These are phyloP conservation scores for Exophiala spinifera DNA, from an alignment of 2,329 filamentous ascomycete species.

Conservation along the genomic window DNA sequence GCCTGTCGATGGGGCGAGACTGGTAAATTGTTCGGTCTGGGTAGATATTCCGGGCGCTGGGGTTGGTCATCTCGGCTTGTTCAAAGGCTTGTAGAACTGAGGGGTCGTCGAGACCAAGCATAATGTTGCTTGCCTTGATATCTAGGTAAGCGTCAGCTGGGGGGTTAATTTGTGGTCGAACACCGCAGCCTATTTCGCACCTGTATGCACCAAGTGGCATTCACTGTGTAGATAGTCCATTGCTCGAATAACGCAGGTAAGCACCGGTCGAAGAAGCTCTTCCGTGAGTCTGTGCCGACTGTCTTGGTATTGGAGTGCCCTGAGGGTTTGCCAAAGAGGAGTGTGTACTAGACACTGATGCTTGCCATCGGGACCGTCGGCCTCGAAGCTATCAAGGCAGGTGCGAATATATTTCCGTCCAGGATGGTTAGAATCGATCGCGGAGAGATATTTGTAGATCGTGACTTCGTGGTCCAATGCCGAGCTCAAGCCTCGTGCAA, in stretches of 20 bases:
- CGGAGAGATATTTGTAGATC: conserved; percentile 2
- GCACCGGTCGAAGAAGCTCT: no score
- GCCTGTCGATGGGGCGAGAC: conserved; percentile 23
- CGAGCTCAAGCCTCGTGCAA: conserved; percentile 30
- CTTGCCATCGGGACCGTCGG: conserved; percentile 32
- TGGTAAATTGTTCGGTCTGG: conserved; percentile 33
- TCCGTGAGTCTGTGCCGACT: not conserved
- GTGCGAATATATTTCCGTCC: conserved; percentile 93
- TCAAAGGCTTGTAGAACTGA: conserved; percentile 32
- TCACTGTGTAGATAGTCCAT: conserved; percentile 34
- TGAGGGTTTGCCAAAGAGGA: conserved; percentile 21
- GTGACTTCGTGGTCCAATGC: conserved; percentile 30
- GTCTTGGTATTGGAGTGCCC: conserved; percentile 14
- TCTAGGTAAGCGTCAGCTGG: conserved; percentile 25
- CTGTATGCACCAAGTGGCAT: conserved; percentile 27
- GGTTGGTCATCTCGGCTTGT: conserved; percentile 27
- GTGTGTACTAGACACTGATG: conserved; percentile 40
- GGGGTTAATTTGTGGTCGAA: conserved; percentile 3
- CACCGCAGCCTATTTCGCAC: conserved; percentile 14
- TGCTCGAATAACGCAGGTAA: conserved; percentile 27
- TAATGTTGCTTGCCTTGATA: conserved; percentile 34
- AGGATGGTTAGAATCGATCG: conserved; percentile 61
- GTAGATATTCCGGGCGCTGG: conserved; percentile 30
- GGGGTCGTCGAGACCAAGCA: conserved; percentile 32
- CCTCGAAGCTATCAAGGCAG: conserved; percentile 55